phyloP scores from a whole-genome alignment of 306 rosid genomes.

The Hippophae tibetana region DNA sequence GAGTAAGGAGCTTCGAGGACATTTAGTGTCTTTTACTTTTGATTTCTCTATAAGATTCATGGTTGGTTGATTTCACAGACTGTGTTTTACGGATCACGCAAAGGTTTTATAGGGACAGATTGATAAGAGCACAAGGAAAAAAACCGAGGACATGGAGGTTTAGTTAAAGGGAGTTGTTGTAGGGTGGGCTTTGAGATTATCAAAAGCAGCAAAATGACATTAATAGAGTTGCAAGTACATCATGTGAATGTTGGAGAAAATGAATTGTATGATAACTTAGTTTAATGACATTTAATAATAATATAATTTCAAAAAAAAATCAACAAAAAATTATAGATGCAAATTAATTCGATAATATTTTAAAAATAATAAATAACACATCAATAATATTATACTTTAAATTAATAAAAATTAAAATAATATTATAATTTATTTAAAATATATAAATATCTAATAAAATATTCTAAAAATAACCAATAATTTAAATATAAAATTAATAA shows the following conservation, averaged over 20 bases:
- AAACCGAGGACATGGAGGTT: not conserved
- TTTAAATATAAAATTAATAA: too few species aligned
- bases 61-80: not conserved
- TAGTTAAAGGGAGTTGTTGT: conserved; percentile 34
- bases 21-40: conserved; percentile 4
- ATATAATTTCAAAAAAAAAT: too few species aligned
- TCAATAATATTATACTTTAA: too few species aligned
- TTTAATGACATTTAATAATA: too few species aligned
- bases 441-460: too few species aligned
- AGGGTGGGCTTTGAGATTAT: conserved; percentile 42
- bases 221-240: conserved; percentile 31
- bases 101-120: conserved; percentile 13
- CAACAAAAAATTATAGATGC: too few species aligned
- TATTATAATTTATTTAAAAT: too few species aligned
- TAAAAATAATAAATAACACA: too few species aligned
- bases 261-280: too few species aligned
- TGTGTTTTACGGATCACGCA: conserved; percentile 1
- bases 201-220: conserved; percentile 36
- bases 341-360: too few species aligned
- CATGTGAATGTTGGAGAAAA: conserved; percentile 20
- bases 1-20: conserved; percentile 48
- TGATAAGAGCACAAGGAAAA: conserved; percentile 11
- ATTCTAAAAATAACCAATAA: too few species aligned
- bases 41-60: conserved; percentile 33
- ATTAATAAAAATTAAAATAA: too few species aligned